Conservation (phyloP, 768 basidiomycete genomes). For the Boletus vinaceobasis region DNA sequence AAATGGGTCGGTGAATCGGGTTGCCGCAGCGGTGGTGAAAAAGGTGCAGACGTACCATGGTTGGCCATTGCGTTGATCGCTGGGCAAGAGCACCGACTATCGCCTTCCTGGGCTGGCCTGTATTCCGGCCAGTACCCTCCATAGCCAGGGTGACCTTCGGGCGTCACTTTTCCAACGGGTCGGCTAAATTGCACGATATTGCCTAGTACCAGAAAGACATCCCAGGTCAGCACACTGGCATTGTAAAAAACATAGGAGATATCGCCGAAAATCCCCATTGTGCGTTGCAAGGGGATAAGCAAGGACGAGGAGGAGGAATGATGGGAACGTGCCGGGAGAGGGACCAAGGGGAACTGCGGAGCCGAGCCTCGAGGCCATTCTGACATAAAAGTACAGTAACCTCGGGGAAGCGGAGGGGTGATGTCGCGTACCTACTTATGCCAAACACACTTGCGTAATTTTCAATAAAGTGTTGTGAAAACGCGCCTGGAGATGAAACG, state of each 20-base stretch:
- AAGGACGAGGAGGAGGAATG: constrained; percentile 7
- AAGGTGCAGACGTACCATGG: constrained; percentile 54
- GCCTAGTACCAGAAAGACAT: constrained; percentile 16
- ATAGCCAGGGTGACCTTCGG: constrained; percentile 51
- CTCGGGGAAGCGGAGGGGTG: neutral
- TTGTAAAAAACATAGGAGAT: constrained; percentile 9
- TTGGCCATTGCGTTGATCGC: constrained; percentile 81
- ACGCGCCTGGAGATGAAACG: neutral
- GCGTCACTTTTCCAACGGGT: constrained; percentile 51
- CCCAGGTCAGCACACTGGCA: constrained; percentile 16
- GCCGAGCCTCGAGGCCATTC: neutral
- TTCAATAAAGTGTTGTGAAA: neutral
- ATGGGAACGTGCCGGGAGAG: constrained; percentile 15
- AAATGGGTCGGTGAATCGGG: neutral
- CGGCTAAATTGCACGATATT: constrained; percentile 21
- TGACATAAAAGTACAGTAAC: constrained; percentile 6
- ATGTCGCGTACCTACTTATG: neutral
- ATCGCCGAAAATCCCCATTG: constrained; percentile 13
- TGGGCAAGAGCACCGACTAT: constrained; percentile 72
- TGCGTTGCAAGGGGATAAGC: neutral
- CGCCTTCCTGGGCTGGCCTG: constrained; percentile 51
- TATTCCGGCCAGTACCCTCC: constrained; percentile 74
- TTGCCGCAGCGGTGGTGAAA: too few relatives aligned
- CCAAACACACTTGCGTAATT: neutral
- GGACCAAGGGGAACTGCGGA: too few relatives aligned